Percentiles rank a stretch among this genome's conserved stretches.
Evolutionary conservation across 371 early-diverging fungal genomes (phyloP).

Genomic region (Synchytrium microbalum): DNA sequence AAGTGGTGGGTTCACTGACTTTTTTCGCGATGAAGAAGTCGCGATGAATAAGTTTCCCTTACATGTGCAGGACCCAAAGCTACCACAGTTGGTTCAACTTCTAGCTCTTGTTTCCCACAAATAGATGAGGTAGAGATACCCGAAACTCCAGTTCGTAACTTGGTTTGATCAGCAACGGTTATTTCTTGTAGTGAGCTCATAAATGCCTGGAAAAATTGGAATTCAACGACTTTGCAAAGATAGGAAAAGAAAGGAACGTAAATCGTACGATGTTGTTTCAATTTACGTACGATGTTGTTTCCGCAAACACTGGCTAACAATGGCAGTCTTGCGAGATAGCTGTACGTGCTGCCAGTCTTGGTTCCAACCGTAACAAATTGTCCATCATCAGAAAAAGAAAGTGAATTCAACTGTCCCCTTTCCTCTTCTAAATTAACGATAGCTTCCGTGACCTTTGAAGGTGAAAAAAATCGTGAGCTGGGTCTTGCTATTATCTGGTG

Average conservation of each 20-base stretch:
- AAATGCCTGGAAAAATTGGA: conserved; percentile 17
- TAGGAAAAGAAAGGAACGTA: neutral
- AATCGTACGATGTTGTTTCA: neutral
- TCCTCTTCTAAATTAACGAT: conserved; percentile 39
- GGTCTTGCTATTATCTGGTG: neutral
- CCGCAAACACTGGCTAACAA: conserved; percentile 16
- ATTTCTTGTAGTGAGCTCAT: conserved; percentile 25
- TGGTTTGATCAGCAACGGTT: conserved; percentile 22
- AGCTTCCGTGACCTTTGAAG: conserved; percentile 30
- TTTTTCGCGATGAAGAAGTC: too few relatives aligned
- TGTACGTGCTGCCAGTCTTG: conserved; percentile 31
- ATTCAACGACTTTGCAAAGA: neutral
- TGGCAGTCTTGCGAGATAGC: conserved; percentile 31
- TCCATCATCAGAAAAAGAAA: conserved; percentile 41
- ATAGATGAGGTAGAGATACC: conserved; percentile 11
- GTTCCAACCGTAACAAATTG: conserved; percentile 35
- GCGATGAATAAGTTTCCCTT: too few relatives aligned
- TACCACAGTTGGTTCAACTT: conserved; percentile 31
- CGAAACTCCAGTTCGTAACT: conserved; percentile 11
- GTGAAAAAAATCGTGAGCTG: conserved; percentile 1
- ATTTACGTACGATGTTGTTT: conserved; percentile 16
- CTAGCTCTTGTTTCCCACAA: conserved; percentile 21
- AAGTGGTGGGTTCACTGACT: too few relatives aligned
- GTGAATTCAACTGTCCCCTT: conserved; percentile 17
- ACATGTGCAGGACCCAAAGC: conserved; percentile 33